Evolutionary conservation across 225 moss, liverwort and hornwort species (phyloP).

Genomic region (Rhytidiadelphus loreus): DNA sequence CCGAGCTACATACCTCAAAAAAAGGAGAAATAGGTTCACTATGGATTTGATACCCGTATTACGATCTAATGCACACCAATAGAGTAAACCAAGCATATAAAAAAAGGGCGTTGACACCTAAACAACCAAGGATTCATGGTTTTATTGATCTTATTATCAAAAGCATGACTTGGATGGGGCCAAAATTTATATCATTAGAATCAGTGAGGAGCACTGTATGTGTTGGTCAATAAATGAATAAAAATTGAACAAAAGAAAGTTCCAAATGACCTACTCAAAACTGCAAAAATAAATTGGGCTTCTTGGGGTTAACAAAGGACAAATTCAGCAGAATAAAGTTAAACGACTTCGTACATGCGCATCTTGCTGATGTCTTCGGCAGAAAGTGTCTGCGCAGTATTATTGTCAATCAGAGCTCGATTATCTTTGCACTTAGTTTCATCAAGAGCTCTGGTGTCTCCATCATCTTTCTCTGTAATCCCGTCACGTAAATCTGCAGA

Average conservation of each 20-base stretch:
- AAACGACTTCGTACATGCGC: constrained; percentile 51
- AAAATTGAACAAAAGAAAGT: background rate
- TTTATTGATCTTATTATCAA: background rate
- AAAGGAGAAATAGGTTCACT: background rate
- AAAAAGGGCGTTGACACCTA: background rate
- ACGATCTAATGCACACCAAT: background rate
- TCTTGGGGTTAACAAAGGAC: no score
- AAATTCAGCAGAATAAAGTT: background rate
- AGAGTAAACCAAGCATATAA: background rate
- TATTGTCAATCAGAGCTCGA: constrained; percentile 75
- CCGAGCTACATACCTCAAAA: background rate
- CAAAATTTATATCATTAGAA: background rate
- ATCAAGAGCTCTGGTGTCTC: constrained; percentile 36
- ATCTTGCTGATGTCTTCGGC: constrained; percentile 80
- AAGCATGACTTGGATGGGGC: background rate
- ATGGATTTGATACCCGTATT: background rate
- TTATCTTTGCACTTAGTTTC: constrained; percentile 60
- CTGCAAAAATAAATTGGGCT: background rate
- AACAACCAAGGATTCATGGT: background rate
- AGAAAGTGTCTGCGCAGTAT: constrained; percentile 87
- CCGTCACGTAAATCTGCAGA: constrained; percentile 26
- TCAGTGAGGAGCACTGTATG: background rate
- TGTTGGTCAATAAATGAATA: background rate
- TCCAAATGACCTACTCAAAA: background rate
- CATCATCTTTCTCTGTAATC: constrained; percentile 7